Conservation (phyloP, 208 protist species). For the Trypanosoma scelopori region DNA sequence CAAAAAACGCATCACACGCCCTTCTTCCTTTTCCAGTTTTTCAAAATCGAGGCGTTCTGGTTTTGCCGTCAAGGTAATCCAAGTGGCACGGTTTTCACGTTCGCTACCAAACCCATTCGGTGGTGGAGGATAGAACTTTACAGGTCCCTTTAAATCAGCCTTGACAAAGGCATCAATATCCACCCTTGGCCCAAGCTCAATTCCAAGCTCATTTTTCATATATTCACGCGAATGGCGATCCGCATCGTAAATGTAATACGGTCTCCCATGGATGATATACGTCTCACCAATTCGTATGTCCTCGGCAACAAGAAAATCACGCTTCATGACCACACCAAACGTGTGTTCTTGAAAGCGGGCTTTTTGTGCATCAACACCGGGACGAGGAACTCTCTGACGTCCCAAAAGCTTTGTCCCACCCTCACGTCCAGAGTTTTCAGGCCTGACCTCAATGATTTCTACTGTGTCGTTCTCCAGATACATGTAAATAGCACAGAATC, state of each 20-base stretch:
- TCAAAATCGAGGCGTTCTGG: conserved; percentile 62
- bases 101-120: conserved; percentile 91
- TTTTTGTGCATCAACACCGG: conserved; percentile 40
- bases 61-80: conserved; percentile 76
- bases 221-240: conserved; percentile 71
- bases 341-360: conserved; percentile 83
- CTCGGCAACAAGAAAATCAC: conserved; percentile 70
- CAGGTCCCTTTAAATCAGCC: conserved; percentile 34
- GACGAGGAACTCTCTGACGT: conserved; percentile 73
- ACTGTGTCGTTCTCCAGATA: conserved; percentile 81
- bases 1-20: conserved; percentile 86
- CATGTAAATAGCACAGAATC: conserved; percentile 69
- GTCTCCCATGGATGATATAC: conserved; percentile 81
- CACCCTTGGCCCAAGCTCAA: conserved; percentile 48
- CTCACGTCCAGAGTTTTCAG: conserved; percentile 72
- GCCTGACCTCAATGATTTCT: conserved; percentile 68
- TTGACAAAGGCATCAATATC: conserved; percentile 69
- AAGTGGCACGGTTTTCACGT: conserved; percentile 75
- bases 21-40: conserved; percentile 63
- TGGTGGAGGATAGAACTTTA: conserved; percentile 85
- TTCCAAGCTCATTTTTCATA: conserved; percentile 53
- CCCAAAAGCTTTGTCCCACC: conserved; percentile 69
- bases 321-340: conserved; percentile 86
- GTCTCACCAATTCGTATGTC: conserved; percentile 85
- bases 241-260: conserved; percentile 85